These are phyloP conservation scores for Magnaporthiopsis incrustans DNA, from an alignment of 2,329 filamentous ascomycete species.

Conservation along the genomic window DNA sequence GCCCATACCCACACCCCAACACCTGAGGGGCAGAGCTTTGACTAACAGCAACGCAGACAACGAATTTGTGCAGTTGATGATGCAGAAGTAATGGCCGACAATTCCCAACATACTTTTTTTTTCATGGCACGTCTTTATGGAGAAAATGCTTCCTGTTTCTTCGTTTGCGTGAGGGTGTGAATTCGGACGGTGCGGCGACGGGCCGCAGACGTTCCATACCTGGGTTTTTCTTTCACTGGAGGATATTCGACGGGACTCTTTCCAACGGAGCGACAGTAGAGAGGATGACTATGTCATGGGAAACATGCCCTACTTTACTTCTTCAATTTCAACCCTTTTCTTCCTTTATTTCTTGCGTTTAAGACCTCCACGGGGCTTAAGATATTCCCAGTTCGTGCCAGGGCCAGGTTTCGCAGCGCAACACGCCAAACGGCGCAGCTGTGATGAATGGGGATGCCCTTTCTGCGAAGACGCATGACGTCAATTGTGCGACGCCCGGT, in stretches of 20 bases:
- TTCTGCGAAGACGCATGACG: not conserved
- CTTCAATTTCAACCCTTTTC: slow-evolving; percentile 1
- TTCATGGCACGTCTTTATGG: not conserved
- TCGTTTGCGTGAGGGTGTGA: not conserved
- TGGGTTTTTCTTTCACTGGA: slow-evolving; percentile 3
- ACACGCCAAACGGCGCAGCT: not conserved
- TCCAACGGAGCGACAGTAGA: not conserved
- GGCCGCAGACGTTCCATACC: not conserved
- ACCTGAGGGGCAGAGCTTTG: not conserved
- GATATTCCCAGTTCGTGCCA: not conserved
- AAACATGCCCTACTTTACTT: not conserved
- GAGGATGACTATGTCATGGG: not conserved
- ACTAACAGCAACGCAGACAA: slow-evolving; percentile 53
- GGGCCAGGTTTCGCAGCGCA: not conserved
- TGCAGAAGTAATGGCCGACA: slow-evolving; percentile 66
- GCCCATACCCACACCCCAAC: not conserved
- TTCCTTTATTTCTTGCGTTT: not conserved
- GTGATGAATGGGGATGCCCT: not conserved
- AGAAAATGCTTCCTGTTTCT: not conserved
- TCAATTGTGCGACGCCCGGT: no score
- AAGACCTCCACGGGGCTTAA: not conserved
- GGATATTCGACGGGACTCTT: slow-evolving; percentile 5
- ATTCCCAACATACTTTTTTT: not conserved
- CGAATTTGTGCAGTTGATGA: slow-evolving; percentile 91
- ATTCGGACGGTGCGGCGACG: not conserved